These are phyloP conservation scores for Exophiala calicioides DNA, from an alignment of 2,329 filamentous ascomycete species.

Conservation along the genomic window DNA sequence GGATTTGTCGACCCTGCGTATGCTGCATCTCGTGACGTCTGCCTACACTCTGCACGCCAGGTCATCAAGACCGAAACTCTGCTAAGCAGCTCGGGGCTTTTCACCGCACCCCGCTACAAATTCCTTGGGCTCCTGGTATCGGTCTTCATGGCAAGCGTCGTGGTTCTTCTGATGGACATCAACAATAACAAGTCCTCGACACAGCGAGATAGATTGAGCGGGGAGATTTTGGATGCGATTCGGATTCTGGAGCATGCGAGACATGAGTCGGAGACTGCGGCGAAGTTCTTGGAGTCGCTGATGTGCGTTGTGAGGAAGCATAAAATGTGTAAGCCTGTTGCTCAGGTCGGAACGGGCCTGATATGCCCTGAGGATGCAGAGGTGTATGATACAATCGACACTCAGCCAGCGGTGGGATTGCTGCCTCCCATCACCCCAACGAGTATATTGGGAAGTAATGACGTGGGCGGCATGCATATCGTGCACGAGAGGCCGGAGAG, in stretches of 20 bases:
- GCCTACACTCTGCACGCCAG: constrained; percentile 40
- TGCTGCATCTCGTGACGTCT: constrained; percentile 41
- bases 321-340: too few relatives aligned
- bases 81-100: constrained; percentile 33
- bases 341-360: too few relatives aligned
- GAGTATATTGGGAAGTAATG: too few relatives aligned
- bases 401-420: too few relatives aligned
- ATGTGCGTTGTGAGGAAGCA: constrained; percentile 38
- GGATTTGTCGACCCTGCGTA: constrained; percentile 38
- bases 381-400: too few relatives aligned
- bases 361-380: too few relatives aligned
- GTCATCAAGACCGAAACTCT: constrained; percentile 40
- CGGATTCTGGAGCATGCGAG: constrained; percentile 39
- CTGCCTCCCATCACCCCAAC: too few relatives aligned
- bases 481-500: neutral
- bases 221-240: constrained; percentile 41
- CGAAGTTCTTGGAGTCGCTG: constrained; percentile 39
- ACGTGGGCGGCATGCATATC: too few relatives aligned
- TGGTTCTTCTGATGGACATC: constrained; percentile 42
- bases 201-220: constrained; percentile 30
- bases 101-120: constrained; percentile 25
- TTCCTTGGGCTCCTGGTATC: constrained; percentile 38
- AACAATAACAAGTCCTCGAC: constrained; percentile 36
- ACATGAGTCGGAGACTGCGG: constrained; percentile 34
- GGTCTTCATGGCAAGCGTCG: constrained; percentile 42